Evolutionary conservation across 1,139 yeast genomes (phyloP), one percentile per base, ranked within the genome.

Genomic region (Pichia sp.): DNA sequence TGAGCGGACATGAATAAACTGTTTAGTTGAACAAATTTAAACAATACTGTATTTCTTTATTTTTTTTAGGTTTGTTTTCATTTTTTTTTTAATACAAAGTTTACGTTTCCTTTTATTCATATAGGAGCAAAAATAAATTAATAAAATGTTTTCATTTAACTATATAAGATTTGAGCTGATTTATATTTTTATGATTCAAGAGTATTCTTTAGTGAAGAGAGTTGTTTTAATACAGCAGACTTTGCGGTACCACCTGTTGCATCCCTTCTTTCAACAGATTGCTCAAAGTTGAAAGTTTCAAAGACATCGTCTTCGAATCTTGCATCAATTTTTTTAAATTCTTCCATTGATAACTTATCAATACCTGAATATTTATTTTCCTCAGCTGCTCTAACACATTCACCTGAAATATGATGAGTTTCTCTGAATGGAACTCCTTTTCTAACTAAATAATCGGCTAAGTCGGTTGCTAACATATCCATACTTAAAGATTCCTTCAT

Each of bases 351-450:
- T 60, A 92, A 73, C 66, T 89, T 70, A 67, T 95, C 86, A 71
- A 92, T 83, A 40, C 97, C 97, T 7, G 83, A 71, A 43, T 88
- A 71, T 35, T 76, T 76, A 55, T 73, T 70, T 54, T 79, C 88
- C 70, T 92, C 99, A 7, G 98, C 97, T 46, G 71, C 67, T 58
- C 95, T 82, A 45, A 92, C 99, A 70, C 97, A 92, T 66, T 88
- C 96, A 49, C 99, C 99, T 7, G 97, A 88, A 54, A 92, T 90
- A 67, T 92, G 97, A 68, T 92, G 99, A 2, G 98, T 92, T 71
- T 92, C 97, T 73, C 99, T 87, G 73, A 92, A 92, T 50, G 98
- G 98, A 55, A 92, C 98, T 49, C 98, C 98, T 68, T 85, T 89
- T 72, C 97, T 82, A 48, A 92, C 99, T 58, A 92, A 76, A 68